These are phyloP conservation scores for Albophoma yamanashiensis DNA, from an alignment of 2,329 filamentous ascomycete species.

Conservation along the genomic window DNA sequence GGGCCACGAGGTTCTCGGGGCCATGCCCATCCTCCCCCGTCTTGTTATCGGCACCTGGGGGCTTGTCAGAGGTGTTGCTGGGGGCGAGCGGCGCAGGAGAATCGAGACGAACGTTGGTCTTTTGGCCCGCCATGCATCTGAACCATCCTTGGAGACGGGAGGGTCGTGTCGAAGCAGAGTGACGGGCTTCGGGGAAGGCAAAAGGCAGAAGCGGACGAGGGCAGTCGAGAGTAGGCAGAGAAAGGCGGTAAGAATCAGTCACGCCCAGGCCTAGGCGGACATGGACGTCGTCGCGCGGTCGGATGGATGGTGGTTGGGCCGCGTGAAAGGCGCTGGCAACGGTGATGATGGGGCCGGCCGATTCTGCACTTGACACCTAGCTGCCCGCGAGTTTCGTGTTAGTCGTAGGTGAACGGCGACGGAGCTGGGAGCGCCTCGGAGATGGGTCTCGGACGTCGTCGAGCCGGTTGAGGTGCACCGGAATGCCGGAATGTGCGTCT, in stretches of 20 bases:
- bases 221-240: constrained; percentile 7
- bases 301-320: background rate
- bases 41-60: constrained; percentile 21
- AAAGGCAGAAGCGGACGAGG: constrained; percentile 10
- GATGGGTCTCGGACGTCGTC: background rate
- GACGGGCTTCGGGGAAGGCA: background rate
- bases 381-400: background rate
- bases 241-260: background rate
- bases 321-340: background rate
- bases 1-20: constrained; percentile 32
- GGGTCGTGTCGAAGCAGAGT: constrained; percentile 3
- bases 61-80: constrained; percentile 10
- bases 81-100: background rate
- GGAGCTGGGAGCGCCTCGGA: background rate
- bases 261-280: constrained; percentile 2
- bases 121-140: constrained; percentile 30
- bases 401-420: background rate
- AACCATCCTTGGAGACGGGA: constrained; percentile 28
- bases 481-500: background rate
- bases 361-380: no score
- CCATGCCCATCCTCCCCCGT: constrained; percentile 26
- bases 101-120: constrained; percentile 24
- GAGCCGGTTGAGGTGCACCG: background rate
- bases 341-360: background rate
- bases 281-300: constrained; percentile 2